Conservation (phyloP, 2,329 filamentous ascomycete species). For the Colletotrichum tofieldiae region DNA sequence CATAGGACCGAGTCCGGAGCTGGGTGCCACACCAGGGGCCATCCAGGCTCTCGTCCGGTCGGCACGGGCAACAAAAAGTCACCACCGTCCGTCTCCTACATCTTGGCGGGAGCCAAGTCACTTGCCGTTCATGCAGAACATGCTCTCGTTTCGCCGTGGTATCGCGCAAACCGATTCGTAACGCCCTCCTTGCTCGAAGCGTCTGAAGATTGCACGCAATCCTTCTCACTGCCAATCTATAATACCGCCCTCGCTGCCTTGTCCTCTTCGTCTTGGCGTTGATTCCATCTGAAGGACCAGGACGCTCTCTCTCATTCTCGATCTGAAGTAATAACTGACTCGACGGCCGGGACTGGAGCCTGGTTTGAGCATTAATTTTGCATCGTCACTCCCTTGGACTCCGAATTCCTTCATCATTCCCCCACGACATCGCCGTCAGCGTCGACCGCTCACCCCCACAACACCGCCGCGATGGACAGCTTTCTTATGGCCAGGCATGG, state of each 20-base stretch:
- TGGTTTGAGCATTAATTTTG: constrained; percentile 12
- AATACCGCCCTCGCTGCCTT: constrained; percentile 27
- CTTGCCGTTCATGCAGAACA: constrained; percentile 39
- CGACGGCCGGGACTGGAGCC: constrained; percentile 40
- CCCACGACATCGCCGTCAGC: not conserved
- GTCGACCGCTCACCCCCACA: constrained; percentile 15
- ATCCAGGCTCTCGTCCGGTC: constrained; percentile 14
- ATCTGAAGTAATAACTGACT: constrained; percentile 6
- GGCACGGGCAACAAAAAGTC: constrained; percentile 35
- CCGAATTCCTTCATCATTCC: not conserved
- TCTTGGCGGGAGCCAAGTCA: constrained; percentile 37
- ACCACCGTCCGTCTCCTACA: constrained; percentile 26
- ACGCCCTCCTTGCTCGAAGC: constrained; percentile 36
- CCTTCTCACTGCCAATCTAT: constrained; percentile 42
- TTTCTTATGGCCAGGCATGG: constrained; percentile 36
- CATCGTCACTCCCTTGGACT: constrained; percentile 7
- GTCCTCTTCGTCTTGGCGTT: not conserved
- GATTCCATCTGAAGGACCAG: not conserved
- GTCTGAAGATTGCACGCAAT: constrained; percentile 45
- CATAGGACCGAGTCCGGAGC: constrained; percentile 4
- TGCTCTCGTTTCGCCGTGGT: constrained; percentile 39
- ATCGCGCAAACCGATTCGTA: constrained; percentile 24
- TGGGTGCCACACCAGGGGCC: constrained; percentile 17
- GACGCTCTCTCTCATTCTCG: constrained; percentile 15
- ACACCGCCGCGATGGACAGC: constrained; percentile 30